A percentile compares a stretch with the other conserved stretches of the same genome.
These are phyloP conservation scores for Hypoxylon fuscum DNA, from an alignment of 495 filamentous ascomycete species.

Conservation along the genomic window DNA sequence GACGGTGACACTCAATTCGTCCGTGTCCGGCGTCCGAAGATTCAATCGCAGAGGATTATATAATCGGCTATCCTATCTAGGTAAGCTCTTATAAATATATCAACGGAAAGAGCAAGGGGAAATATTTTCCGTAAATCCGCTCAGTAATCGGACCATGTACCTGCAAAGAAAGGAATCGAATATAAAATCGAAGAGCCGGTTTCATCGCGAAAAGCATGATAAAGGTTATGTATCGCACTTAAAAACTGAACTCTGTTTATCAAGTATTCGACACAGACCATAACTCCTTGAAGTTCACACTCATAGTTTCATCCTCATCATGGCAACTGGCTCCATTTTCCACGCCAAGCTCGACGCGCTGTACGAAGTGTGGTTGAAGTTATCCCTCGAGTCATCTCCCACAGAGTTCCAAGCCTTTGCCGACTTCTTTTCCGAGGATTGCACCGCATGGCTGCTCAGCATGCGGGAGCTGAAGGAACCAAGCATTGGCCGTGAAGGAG, in stretches of 20 bases:
- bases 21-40: background rate
- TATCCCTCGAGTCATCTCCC: slow-evolving; percentile 18
- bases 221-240: background rate
- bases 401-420: slow-evolving; percentile 22
- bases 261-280: background rate
- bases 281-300: background rate
- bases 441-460: slow-evolving; percentile 28
- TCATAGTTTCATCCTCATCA: slow-evolving; percentile 1
- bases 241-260: background rate
- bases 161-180: background rate
- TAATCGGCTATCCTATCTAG: background rate
- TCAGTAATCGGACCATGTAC: background rate
- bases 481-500: slow-evolving; percentile 11
- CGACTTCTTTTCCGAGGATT: slow-evolving; percentile 27
- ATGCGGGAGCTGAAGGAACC: slow-evolving; percentile 30
- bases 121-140: background rate
- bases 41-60: background rate
- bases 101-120: background rate
- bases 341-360: slow-evolving; percentile 27
- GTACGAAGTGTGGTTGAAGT: slow-evolving; percentile 16
- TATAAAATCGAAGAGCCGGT: background rate
- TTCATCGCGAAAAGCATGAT: too few species aligned
- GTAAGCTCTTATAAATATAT: background rate
- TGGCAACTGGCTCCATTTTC: slow-evolving; percentile 1
- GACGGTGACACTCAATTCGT: background rate